Evolutionary conservation across 805 yeast genomes (phyloP).

Genomic region (Candida maltosa): DNA sequence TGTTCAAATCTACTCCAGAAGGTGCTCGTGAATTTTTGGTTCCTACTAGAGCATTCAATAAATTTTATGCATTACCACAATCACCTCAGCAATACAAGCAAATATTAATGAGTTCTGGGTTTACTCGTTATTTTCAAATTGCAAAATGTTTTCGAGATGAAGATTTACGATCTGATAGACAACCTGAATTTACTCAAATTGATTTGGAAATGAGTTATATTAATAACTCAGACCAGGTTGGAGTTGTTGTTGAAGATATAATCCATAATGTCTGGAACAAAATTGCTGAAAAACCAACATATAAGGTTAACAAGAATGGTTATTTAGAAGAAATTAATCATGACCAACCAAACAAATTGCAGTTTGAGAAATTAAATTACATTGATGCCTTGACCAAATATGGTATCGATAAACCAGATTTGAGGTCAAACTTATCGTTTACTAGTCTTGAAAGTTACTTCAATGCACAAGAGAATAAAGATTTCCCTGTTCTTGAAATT

Average conservation of each 20-base stretch:
- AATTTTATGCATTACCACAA: conserved; percentile 89
- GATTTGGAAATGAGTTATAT: conserved; percentile 93
- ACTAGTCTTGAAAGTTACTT: conserved; percentile 43
- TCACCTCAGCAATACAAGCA: conserved; percentile 98
- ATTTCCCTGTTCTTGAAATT: conserved; percentile 72
- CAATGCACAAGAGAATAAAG: conserved; percentile 22
- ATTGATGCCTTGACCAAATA: conserved; percentile 64
- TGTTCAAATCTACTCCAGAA: conserved; percentile 95
- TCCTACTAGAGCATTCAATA: conserved; percentile 66
- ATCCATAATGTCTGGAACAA: conserved; percentile 55
- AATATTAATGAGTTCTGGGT: conserved; percentile 89
- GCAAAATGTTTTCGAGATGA: conserved; percentile 97
- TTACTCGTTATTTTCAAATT: conserved; percentile 79
- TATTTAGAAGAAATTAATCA: conserved; percentile 20
- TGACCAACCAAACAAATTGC: conserved; percentile 11
- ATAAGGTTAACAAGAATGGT: conserved; percentile 29
- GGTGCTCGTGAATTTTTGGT: conserved; percentile 96
- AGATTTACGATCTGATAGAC: conserved; percentile 90
- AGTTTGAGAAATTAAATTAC: conserved; percentile 51
- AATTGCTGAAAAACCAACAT: conserved; percentile 38
- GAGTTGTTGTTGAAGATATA: conserved; percentile 55
- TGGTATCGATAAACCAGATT: conserved; percentile 95
- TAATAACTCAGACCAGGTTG: conserved; percentile 60
- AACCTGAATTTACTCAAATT: conserved; percentile 97
- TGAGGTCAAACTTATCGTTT: conserved; percentile 60